Evolutionary conservation across 495 filamentous ascomycete species (phyloP), one percentile per base, ranked within the genome.

Genomic region (Tricharina praecox): DNA sequence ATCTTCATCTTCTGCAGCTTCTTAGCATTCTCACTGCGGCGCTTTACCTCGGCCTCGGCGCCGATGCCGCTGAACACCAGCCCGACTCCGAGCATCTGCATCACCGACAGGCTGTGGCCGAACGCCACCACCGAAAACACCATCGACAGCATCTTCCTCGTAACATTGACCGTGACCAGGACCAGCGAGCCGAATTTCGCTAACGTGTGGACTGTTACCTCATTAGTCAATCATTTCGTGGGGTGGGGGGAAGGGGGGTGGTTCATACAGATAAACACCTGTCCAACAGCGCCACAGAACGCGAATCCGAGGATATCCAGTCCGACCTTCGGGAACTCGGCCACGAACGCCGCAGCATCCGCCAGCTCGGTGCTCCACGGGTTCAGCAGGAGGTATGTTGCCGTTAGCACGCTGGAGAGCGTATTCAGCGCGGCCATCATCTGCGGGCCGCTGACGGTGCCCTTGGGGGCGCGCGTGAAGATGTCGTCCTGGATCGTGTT

Each of bases 381-480:
- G 53, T 77, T 78, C 18, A 87, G 59, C 33, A 86, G 54, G 19
- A 97, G 73, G 50, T 88, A 96, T 1, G 62, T 55, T 25, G 74
- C 68, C 2, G 85, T 96, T 41, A 95, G 63, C 24, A 71, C 50
- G 0, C 84, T 87, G 33, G 72, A 77, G 53, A 96, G 75, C 25
- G 93, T 63, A 56, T 95, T 96, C 58, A 93, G 83, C n/a, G 88
- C 92, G 49, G 85, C 85, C 90, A 97, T 97, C 90, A 97, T 96
- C 73, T 96, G 92, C 43, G 88, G 85, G 1, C 92, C 92, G 7
- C 75, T 73, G 7, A 61, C 58, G 4, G 47, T 13, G 11, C 58
- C 57, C 38, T 50, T 53, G 3, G 56, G 55, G 3, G 51, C 53
- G 18, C 47, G 37, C 44, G 61, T 62, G 64, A 95, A 95, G 65